These are phyloP conservation scores for Mallotus japonicus DNA, from an alignment of 441 rosid genomes.

Conservation along the genomic window DNA sequence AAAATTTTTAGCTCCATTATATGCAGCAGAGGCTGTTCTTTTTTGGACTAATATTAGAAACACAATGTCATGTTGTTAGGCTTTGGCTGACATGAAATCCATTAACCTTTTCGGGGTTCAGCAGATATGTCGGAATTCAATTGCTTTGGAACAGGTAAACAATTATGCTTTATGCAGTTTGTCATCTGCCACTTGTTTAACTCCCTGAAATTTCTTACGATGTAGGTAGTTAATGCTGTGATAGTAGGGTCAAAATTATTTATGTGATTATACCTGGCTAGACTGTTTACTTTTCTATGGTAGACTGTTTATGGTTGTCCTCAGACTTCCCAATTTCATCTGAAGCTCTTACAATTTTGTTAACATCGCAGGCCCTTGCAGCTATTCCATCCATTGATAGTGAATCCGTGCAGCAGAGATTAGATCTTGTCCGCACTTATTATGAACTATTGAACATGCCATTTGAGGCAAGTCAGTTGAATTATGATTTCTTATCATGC, in stretches of 20 bases:
- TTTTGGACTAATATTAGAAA: slow-evolving; percentile 24
- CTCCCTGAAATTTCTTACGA: neutral
- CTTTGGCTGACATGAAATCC: slow-evolving; percentile 78
- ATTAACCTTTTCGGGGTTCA: slow-evolving; percentile 99
- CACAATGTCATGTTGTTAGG: slow-evolving; percentile 43
- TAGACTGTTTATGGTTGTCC: slow-evolving; percentile 1
- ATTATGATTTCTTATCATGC: neutral
- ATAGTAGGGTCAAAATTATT: neutral
- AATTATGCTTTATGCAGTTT: slow-evolving; percentile 4
- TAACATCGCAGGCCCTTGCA: slow-evolving; percentile 68
- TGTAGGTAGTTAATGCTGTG: neutral
- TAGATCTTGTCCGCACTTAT: slow-evolving; percentile 89
- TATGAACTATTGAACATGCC: slow-evolving; percentile 95
- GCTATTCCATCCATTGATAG: slow-evolving; percentile 86
- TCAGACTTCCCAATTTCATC: slow-evolving; percentile 7
- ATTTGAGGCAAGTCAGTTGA: slow-evolving; percentile 63
- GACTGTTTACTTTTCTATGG: neutral
- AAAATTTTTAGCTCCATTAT: slow-evolving; percentile 1
- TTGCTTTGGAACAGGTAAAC: slow-evolving; percentile 92
- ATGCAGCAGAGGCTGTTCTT: neutral
- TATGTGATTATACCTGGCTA: no score
- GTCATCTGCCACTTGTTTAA: neutral
- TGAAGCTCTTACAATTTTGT: neutral
- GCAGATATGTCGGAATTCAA: slow-evolving; percentile 92
- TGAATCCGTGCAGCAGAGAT: slow-evolving; percentile 64